Conservation (phyloP, 768 basidiomycete genomes). For the Ramaria rubella region DNA sequence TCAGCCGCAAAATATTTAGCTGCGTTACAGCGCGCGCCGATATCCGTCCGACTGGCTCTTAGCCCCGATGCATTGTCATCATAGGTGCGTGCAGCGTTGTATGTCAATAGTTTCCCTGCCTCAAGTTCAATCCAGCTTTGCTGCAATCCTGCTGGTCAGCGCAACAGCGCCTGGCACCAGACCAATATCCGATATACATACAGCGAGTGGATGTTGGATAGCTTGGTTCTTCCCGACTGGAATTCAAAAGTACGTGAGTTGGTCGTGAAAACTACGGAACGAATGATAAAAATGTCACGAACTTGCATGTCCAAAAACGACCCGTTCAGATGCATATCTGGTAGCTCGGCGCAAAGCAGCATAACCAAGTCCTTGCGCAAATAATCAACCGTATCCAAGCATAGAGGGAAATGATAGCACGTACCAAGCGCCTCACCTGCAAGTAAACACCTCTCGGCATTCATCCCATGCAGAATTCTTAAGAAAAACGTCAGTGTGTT, state of each 20-base stretch:
- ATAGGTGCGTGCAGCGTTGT: slow-evolving; percentile 14
- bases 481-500: not conserved
- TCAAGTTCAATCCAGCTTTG: slow-evolving; percentile 16
- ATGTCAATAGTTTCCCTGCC: slow-evolving; percentile 13
- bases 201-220: slow-evolving; percentile 20
- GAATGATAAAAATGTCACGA: not conserved
- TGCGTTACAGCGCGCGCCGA: slow-evolving; percentile 15
- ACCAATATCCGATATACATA: not conserved
- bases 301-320: slow-evolving; percentile 17
- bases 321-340: slow-evolving; percentile 15
- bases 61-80: not conserved
- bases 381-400: not conserved
- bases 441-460: slow-evolving; percentile 18
- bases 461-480: slow-evolving; percentile 21
- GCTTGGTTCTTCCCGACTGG: slow-evolving; percentile 18
- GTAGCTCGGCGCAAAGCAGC: slow-evolving; percentile 16
- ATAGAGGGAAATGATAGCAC: not conserved
- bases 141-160: not conserved
- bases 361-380: slow-evolving; percentile 13
- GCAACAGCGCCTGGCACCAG: too few relatives aligned
- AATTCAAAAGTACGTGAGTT: not conserved
- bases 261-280: not conserved
- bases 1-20: slow-evolving; percentile 19
- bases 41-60: not conserved
- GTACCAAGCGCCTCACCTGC: slow-evolving; percentile 17